Evolutionary conservation across 2,329 filamentous ascomycete genomes (phyloP).

Genomic region (Cadophora sp.): DNA sequence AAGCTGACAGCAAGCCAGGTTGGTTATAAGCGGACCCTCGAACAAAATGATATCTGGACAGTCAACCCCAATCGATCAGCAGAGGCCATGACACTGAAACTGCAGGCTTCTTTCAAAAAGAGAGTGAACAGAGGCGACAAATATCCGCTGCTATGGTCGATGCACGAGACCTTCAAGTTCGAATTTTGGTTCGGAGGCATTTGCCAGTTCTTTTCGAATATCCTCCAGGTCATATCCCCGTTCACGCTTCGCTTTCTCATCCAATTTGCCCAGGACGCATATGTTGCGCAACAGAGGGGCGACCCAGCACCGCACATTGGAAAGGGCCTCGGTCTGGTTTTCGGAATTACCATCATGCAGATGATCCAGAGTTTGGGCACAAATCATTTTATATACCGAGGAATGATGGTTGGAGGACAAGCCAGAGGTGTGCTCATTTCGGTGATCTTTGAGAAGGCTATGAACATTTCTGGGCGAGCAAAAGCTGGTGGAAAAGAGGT

Average conservation of each 20-base stretch:
- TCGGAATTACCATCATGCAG: conserved; percentile 89
- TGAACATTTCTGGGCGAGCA: conserved; percentile 86
- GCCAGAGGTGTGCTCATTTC: conserved; percentile 81
- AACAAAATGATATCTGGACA: conserved; percentile 84
- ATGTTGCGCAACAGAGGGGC: conserved; percentile 61
- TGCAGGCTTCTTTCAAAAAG: conserved; percentile 72
- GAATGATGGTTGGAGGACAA: conserved; percentile 91
- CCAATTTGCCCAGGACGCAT: conserved; percentile 82
- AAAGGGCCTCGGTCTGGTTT: conserved; percentile 78
- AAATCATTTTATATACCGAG: conserved; percentile 91
- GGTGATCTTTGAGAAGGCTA: conserved; percentile 89
- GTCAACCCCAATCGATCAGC: conserved; percentile 84
- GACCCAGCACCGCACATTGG: conserved; percentile 70
- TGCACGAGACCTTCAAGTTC: conserved; percentile 84
- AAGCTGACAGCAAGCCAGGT: conserved; percentile 54
- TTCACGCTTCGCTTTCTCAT: conserved; percentile 89
- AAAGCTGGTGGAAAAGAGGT: conserved; percentile 76
- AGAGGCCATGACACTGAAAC: conserved; percentile 69
- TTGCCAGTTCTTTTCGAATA: conserved; percentile 74
- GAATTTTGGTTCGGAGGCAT: conserved; percentile 88
- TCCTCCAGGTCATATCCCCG: conserved; percentile 82
- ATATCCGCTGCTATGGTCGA: conserved; percentile 76
- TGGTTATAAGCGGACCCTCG: conserved; percentile 84
- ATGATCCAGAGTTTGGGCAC: conserved; percentile 79
- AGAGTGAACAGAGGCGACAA: conserved; percentile 72